Base-by-base conservation (phyloP, 768 basidiomycete species). In the Podaxis mareebaensis region DNA sequence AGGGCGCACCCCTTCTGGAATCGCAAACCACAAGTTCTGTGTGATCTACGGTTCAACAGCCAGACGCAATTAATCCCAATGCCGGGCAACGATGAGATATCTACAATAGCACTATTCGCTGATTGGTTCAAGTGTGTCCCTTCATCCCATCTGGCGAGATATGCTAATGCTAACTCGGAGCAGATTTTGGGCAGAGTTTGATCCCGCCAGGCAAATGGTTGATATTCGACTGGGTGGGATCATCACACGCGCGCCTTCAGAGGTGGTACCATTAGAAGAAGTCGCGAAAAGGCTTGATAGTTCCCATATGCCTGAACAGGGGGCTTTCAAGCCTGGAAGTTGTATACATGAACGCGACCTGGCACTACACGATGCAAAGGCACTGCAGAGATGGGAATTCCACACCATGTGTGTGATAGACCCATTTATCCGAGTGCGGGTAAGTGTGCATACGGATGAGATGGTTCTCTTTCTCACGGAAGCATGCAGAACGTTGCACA, bases 101-200 rank as follows among this genome's bases (percentile, higher is more conserved):
- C 46, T n/a, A 56, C 54, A 4, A n/a, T 46, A 13, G 67, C 68
- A 15, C 67, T 77, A 1, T 67, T 83, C 52, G 39, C 57, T 1
- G 71, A 74, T 13, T 84, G 84, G 80, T 81, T 82, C 66, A 54
- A 65, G 83, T 83, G 60, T 63, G 78, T 71, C 51, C 61, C 38
- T 13, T 60, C 38, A 38, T 61, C 64, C 46, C 22, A n/a, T 30
- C 38, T 11, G 57, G 39, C 60, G 15, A 44, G 56, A 20, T 22
- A 39, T 53, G 30, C 10, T 62, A 59, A 54, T n/a, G 46, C 28
- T 40, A 56, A n/a, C 22, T 33, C 12, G 30, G 26, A 6, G 4
- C 64, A 85, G 85, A 36, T 84, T 78, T 67, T 86, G 82, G 81
- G 76, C 70, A 28, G 74, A 76, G 36, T 81, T 80, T 60, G 58